Percentiles rank a stretch among this genome's conserved stretches.
phyloP scores from a whole-genome alignment of 1,139 yeast species.

The Geotrichum carabidarum region DNA sequence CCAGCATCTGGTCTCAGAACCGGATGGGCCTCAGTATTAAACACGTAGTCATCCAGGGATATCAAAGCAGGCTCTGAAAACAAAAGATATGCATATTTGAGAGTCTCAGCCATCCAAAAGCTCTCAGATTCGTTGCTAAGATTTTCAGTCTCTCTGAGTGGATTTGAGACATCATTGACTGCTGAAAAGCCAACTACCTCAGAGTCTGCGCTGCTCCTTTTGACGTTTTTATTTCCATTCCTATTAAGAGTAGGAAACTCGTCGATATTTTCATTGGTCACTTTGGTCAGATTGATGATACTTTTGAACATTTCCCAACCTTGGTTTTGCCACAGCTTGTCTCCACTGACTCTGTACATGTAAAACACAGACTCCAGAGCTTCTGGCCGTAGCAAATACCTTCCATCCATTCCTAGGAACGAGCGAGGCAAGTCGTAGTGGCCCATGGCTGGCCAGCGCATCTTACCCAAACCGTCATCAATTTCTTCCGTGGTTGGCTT shows the following conservation, averaged over 20 bases:
- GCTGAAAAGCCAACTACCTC: constrained; percentile 44
- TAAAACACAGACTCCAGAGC: constrained; percentile 71
- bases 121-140: constrained; percentile 52
- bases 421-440: constrained; percentile 38
- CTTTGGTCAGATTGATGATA: constrained; percentile 37
- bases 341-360: constrained; percentile 71
- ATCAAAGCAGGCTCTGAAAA: constrained; percentile 56
- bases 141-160: constrained; percentile 19
- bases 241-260: background rate
- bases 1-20: constrained; percentile 32
- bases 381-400: constrained; percentile 65
- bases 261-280: constrained; percentile 7
- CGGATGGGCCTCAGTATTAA: constrained; percentile 80
- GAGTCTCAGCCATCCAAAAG: constrained; percentile 76
- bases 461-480: constrained; percentile 23
- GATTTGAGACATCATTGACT: constrained; percentile 48
- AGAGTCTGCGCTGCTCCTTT: background rate
- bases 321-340: constrained; percentile 59
- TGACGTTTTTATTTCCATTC: constrained; percentile 35
- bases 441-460: constrained; percentile 33
- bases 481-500: background rate
- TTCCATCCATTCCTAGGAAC: constrained; percentile 41
- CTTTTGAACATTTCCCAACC: constrained; percentile 64
- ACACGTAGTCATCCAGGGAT: constrained; percentile 65
- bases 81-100: constrained; percentile 66